phyloP scores from a whole-genome alignment of 2,329 filamentous ascomycete species.

The Aspergillus arachidicola region DNA sequence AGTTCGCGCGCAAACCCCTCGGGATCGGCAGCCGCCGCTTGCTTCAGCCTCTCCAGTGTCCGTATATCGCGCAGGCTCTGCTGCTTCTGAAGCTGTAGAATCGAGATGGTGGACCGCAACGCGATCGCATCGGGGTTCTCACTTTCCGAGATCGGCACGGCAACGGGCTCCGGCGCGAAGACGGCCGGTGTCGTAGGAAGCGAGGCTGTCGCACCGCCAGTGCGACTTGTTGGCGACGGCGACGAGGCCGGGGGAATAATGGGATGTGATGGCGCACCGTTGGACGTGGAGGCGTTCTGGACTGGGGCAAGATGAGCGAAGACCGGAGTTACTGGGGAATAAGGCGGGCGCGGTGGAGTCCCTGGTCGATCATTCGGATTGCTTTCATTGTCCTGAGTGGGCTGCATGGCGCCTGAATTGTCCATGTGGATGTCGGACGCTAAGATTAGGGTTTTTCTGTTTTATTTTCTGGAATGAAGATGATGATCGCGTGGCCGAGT shows the following conservation, averaged over 20 bases:
- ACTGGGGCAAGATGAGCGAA: conserved; percentile 40
- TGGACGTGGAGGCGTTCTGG: conserved; percentile 15
- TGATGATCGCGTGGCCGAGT: neutral
- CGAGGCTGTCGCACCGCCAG: conserved; percentile 22
- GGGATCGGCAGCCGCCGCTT: conserved; percentile 70
- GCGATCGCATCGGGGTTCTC: conserved; percentile 85
- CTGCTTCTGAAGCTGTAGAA: conserved; percentile 82
- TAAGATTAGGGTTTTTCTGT: neutral
- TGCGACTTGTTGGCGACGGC: conserved; percentile 29
- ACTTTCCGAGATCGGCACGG: conserved; percentile 50
- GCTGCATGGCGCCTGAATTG: conserved; percentile 24
- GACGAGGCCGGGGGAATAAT: conserved; percentile 37
- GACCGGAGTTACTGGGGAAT: conserved; percentile 51
- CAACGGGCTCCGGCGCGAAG: conserved; percentile 40
- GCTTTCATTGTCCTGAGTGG: conserved; percentile 21
- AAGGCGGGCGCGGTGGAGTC: conserved; percentile 48
- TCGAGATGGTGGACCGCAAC: conserved; percentile 78
- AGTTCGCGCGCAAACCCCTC: conserved; percentile 72
- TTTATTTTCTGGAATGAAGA: neutral
- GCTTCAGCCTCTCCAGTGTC: conserved; percentile 68
- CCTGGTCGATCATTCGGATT: conserved; percentile 30
- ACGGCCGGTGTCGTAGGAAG: conserved; percentile 35
- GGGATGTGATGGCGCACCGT: conserved; percentile 26
- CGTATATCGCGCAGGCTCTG: conserved; percentile 76
- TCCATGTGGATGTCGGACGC: neutral